Conservation (phyloP, 805 yeast species). For the Ogataea kodamae region DNA sequence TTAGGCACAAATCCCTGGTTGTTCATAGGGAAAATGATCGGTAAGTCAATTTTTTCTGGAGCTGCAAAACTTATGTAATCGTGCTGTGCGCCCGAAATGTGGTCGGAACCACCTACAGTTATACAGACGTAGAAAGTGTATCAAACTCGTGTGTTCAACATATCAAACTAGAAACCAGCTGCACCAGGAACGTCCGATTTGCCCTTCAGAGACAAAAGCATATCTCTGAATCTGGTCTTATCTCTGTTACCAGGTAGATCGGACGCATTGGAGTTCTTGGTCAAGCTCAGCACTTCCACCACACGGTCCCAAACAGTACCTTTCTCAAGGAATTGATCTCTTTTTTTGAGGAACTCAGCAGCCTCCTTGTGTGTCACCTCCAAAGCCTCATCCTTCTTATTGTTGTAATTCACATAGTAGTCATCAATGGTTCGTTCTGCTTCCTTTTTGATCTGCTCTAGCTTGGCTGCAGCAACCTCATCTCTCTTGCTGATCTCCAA, state of each 20-base stretch:
- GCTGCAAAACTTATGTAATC: conserved; percentile 6
- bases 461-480: conserved; percentile 58
- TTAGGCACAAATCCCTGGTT: conserved; percentile 12
- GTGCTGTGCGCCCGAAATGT: no score
- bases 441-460: conserved; percentile 62
- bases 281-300: conserved; percentile 40
- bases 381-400: conserved; percentile 69
- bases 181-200: conserved; percentile 57
- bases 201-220: conserved; percentile 51
- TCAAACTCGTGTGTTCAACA: no score
- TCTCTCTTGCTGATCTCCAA: conserved; percentile 80
- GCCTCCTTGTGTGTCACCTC: conserved; percentile 65
- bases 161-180: conserved; percentile 41
- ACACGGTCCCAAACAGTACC: conserved; percentile 57
- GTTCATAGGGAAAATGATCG: conserved; percentile 9
- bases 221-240: conserved; percentile 49
- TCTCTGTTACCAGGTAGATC: conserved; percentile 39
- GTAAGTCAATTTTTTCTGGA: conserved; percentile 9
- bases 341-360: conserved; percentile 63
- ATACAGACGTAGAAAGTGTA: no score
- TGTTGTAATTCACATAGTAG: conserved; percentile 86
- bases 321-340: conserved; percentile 59
- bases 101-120: no score
- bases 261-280: conserved; percentile 34
- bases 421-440: conserved; percentile 86